Conservation (phyloP, 768 basidiomycete genomes). For the Phaeotremella fagi region DNA sequence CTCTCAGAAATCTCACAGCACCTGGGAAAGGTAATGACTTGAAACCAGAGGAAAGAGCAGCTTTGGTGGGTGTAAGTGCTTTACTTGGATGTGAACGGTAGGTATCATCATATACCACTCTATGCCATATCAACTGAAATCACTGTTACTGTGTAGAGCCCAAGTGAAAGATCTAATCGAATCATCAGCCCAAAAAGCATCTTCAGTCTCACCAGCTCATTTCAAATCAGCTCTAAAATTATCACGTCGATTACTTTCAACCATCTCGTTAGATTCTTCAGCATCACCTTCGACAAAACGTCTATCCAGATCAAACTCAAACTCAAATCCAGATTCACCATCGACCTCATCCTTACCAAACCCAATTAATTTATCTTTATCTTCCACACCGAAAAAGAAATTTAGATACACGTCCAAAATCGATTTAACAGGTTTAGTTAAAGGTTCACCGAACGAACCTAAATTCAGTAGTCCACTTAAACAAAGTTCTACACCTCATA, state of each 20-base stretch:
- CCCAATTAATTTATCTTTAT: background rate
- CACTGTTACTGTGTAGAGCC: slow-evolving; percentile 12
- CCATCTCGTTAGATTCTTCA: background rate
- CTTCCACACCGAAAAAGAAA: slow-evolving; percentile 36
- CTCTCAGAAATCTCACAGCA: slow-evolving; percentile 32
- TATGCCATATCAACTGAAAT: background rate
- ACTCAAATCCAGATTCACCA: background rate
- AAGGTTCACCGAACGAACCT: slow-evolving; percentile 6
- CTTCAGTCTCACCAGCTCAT: slow-evolving; percentile 38
- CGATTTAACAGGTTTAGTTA: slow-evolving; percentile 24
- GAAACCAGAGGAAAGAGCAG: slow-evolving; percentile 36
- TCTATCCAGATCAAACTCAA: background rate
- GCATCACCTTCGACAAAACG: slow-evolving; percentile 9
- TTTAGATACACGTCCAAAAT: slow-evolving; percentile 28
- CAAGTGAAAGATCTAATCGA: slow-evolving; percentile 32
- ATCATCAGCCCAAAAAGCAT: slow-evolving; percentile 38
- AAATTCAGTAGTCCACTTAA: slow-evolving; percentile 24
- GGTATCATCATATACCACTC: slow-evolving; percentile 1
- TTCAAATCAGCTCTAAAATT: slow-evolving; percentile 26
- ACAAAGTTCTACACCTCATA: slow-evolving; percentile 22
- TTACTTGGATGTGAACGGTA: slow-evolving; percentile 42
- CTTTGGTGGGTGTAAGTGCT: slow-evolving; percentile 39
- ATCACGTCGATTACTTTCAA: slow-evolving; percentile 13
- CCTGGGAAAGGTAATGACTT: slow-evolving; percentile 41
- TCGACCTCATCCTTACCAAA: background rate